Base-by-base conservation (phyloP, 2,329 filamentous ascomycete genomes). In the Rachicladosporium sp. region DNA sequence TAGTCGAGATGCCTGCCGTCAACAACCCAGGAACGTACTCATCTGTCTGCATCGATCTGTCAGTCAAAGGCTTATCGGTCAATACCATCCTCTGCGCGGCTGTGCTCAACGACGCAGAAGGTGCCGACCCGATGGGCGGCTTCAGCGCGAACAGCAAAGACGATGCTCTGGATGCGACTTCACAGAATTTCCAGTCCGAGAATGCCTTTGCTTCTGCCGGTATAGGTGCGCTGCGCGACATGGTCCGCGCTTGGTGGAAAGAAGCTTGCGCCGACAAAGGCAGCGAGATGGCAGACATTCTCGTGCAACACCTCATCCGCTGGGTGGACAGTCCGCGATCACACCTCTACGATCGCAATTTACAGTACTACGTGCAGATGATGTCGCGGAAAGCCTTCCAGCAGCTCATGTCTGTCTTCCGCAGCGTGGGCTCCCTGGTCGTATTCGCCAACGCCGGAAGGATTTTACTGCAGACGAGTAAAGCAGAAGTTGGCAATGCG, bases 161-260 rank as follows among this genome's bases (percentile, higher is more conserved):
- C 41, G 73, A 78, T 21, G 69, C 65, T 0, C 58, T 69, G 2
- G 71, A 71, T 7, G 77, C 81, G 42, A 80, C 78, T 0, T 68
- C 73, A 0, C 81, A 81, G 43, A 72, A 80, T 11, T 74, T 93
- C 5, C 82, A 84, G 45, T 84, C 87, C 0, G 87, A 94, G 46
- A 91, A 82, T 44, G 85, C 89, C 0, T 98, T 98, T 57, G 81
- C 89, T n/a, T 83, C 86, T 36, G 87, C 89, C 3, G 85, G 87
- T 40, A 83, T 96, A 4, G 74, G 80, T 5, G 91, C 98, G 1
- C 70, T 99, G 3, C 81, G 91, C 10, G 93, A 96, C 52, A 95
- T 99, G 88, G 91, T 99, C 50, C 94, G 95, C 60, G 76, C 84
- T 2, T 99, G 93, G 93, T 98, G 91, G 91, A 74, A 81, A 1